Evolutionary conservation across 2,329 filamentous ascomycete genomes (phyloP), one percentile per base, ranked within the genome.

Genomic region (Calonectria pteridis): DNA sequence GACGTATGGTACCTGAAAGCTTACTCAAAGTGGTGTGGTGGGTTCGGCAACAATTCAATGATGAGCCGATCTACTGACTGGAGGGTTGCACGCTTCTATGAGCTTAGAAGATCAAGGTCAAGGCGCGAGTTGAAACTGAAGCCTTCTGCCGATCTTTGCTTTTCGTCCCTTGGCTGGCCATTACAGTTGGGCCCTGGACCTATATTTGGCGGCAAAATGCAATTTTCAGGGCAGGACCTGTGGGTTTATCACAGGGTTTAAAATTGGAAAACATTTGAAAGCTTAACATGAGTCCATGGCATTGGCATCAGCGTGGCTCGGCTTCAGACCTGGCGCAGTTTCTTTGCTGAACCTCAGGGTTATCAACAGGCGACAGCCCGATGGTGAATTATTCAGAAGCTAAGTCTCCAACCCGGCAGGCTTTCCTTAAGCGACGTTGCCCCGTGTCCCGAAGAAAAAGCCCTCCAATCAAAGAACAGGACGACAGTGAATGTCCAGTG

Each of bases 361-460:
- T 64, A 20, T 50, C 9, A 49, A 59, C 35, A 28, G 28, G 63
- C 62, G 59, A 71, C 37, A 62, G 59, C 62, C 68, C 68, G 68
- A 33, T 40, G 49, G 35, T 59, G 29, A 50, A 43, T 59, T n/a
- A 28, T 43, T 43, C n/a, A 63, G 71, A 65, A 31, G 51, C 46
- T 18, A 49, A 65, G 43, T 23, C 51, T 63, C 40, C 26, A 40
- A 23, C 26, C 49, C 58, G 55, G 14, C 18, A 53, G 31, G 62
- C 69, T 55, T 43, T 37, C 43, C 62, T 62, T 66, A 66, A 66
- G 53, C 72, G 72, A 53, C 58, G 62, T 59, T 65, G 72, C 31
- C 59, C 72, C 69, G 72, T 72, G 53, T 59, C 11, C 72, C 33
- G 53, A 63, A 65, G 31, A 63, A 55, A 68, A 69, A 72, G 65